Evolutionary conservation across 495 filamentous ascomycete genomes (phyloP).

Genomic region (Tuber aestivum): DNA sequence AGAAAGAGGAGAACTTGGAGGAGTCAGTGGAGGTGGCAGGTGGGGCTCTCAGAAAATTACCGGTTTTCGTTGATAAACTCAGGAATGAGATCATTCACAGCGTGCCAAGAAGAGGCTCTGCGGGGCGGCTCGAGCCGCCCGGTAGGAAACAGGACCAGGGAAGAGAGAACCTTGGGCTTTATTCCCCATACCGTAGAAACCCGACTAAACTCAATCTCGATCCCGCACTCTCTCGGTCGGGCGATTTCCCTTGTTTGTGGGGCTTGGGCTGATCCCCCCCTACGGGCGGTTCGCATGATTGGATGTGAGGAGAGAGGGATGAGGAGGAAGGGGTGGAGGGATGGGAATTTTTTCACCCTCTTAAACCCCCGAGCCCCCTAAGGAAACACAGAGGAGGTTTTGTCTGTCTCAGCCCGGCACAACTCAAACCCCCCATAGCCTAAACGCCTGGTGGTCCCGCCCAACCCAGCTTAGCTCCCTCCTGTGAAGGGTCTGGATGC

Average conservation of each 20-base stretch:
- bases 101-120: slow-evolving; percentile 1
- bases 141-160: background rate
- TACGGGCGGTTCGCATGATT: background rate
- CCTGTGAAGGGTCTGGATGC: background rate
- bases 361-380: background rate
- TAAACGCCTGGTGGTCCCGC: background rate
- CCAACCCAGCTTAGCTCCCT: background rate
- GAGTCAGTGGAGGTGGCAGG: background rate
- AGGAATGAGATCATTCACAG: background rate
- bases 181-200: background rate
- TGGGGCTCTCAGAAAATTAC: background rate
- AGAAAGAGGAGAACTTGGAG: background rate
- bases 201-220: slow-evolving; percentile 7
- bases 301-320: background rate
- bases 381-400: background rate
- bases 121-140: slow-evolving; percentile 4
- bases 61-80: background rate
- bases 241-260: background rate
- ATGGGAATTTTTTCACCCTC: background rate
- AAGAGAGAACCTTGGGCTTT: slow-evolving; percentile 1
- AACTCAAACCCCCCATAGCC: background rate
- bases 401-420: background rate
- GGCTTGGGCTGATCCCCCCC: background rate
- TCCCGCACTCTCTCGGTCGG: background rate
- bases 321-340: background rate